Evolutionary conservation across 1,284 basidiomycete species (phyloP).

Genomic region (Heterobasidion irregulare): DNA sequence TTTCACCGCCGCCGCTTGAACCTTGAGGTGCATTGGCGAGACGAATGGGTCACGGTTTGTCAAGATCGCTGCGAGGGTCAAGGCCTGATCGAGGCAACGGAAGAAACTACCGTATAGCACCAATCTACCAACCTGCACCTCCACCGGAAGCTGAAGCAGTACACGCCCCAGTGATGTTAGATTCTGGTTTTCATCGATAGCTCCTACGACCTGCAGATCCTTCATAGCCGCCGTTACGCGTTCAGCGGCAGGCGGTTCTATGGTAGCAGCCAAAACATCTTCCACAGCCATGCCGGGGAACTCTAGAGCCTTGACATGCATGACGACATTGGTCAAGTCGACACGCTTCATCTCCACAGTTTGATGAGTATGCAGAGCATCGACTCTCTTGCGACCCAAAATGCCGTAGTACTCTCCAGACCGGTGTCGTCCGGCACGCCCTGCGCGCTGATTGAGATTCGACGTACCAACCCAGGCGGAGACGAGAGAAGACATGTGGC

Average conservation of each 20-base stretch:
- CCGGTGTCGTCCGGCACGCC: slow-evolving; percentile 90
- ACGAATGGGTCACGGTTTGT: slow-evolving; percentile 91
- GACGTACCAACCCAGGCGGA: slow-evolving; percentile 89
- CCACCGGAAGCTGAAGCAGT: slow-evolving; percentile 84
- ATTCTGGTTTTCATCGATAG: slow-evolving; percentile 71
- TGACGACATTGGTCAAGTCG: slow-evolving; percentile 87
- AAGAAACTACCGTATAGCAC: slow-evolving; percentile 91
- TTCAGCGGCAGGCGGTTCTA: slow-evolving; percentile 82
- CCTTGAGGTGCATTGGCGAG: slow-evolving; percentile 65
- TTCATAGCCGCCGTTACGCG: slow-evolving; percentile 80
- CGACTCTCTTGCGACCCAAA: slow-evolving; percentile 59
- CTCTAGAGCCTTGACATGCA: slow-evolving; percentile 97
- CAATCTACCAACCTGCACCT: slow-evolving; percentile 85
- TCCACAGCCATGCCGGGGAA: slow-evolving; percentile 86
- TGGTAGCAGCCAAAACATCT: slow-evolving; percentile 78
- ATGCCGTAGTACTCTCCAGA: slow-evolving; percentile 91
- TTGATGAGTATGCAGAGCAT: slow-evolving; percentile 72
- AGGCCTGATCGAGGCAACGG: slow-evolving; percentile 84
- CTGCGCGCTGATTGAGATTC: slow-evolving; percentile 91
- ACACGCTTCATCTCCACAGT: slow-evolving; percentile 95
- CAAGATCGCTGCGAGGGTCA: slow-evolving; percentile 86
- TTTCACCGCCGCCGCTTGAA: slow-evolving; percentile 64
- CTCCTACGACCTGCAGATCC: slow-evolving; percentile 81
- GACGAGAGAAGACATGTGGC: slow-evolving; percentile 82
- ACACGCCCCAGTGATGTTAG: slow-evolving; percentile 87